Conservation (phyloP, 2,329 filamentous ascomycete genomes). For the Ophiostoma tasmaniense region DNA sequence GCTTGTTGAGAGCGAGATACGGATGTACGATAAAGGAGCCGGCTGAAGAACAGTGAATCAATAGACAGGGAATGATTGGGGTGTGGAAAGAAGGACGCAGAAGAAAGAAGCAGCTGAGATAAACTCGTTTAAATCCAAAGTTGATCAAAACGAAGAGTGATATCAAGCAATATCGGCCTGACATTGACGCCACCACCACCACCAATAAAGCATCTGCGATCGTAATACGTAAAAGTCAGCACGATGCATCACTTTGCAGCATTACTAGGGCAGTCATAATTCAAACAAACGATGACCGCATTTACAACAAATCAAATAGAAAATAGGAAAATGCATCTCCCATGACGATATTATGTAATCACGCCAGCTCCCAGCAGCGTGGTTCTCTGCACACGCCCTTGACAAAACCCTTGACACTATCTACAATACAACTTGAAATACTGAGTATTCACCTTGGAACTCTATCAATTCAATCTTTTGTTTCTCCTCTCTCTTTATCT, state of each 20-base stretch:
- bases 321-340: not conserved
- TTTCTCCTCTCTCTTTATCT: not conserved
- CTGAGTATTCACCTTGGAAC: not conserved
- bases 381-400: not conserved
- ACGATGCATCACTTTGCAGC: not conserved
- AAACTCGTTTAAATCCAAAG: not conserved
- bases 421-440: not conserved
- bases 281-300: not conserved
- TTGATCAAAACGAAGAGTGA: too few species aligned
- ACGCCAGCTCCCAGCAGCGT: not conserved
- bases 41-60: not conserved
- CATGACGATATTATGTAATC: not conserved
- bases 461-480: not conserved
- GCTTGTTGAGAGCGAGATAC: slow-evolving; percentile 1
- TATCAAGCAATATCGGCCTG: not conserved
- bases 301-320: not conserved
- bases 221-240: not conserved
- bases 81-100: not conserved
- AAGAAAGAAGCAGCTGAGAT: not conserved
- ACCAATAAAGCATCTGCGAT: not conserved
- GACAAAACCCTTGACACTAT: not conserved
- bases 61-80: not conserved
- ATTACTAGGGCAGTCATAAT: not conserved
- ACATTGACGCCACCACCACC: not conserved
- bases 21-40: slow-evolving; percentile 5